Evolutionary conservation across 768 basidiomycete genomes (phyloP), one percentile per base, ranked within the genome.

Genomic region (Boletus pseudo-olivaceus): DNA sequence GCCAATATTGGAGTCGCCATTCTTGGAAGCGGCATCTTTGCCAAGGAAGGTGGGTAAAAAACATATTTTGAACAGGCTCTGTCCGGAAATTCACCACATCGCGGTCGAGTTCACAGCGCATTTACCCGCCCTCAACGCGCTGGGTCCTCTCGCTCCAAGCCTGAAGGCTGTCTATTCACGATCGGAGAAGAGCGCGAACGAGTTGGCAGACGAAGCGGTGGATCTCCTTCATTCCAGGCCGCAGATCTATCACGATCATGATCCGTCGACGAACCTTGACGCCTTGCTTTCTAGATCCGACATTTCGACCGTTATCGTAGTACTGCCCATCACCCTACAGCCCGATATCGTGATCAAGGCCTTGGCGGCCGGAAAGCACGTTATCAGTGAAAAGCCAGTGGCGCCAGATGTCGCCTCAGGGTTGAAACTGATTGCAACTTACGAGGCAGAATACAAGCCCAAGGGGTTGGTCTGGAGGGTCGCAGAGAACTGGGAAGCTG

Each of bases 381-480:
- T 95, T 46, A 66, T 94, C 55, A 87, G 86, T 68, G 93, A 96
- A 76, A 95, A 95, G 65, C 93, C 93, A 7, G 78, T 93, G 14
- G 90, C 84, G 4, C 76, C 84, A 39, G 85, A 88, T 62, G 82
- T 93, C 42, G 76, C 77, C 29, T 72, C 73, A 3, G 92, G 87
- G 0, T 70, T 82, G 43, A 73, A 75, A 56, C 75, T 93, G 46
- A 85, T 94, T 66, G 73, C 78, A 34, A 76, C 73, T 37, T 94
- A 90, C 68, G 80, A 88, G 59, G 67, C 70, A 49, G 72, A 75
- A 47, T 91, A 83, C 73, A 83, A 82, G 67, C 75, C 78, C 10
- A 84, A 84, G 62, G 85, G 84, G 7, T 65, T 91, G 40, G 72
- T 90, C 43, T 93, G 90, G 90, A 78, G 87, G 48, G 80, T 93